A percentile compares a stretch with the other conserved stretches of the same genome.
Evolutionary conservation across 345 rosid genomes (phyloP).

Genomic region (Aegle marmelos): DNA sequence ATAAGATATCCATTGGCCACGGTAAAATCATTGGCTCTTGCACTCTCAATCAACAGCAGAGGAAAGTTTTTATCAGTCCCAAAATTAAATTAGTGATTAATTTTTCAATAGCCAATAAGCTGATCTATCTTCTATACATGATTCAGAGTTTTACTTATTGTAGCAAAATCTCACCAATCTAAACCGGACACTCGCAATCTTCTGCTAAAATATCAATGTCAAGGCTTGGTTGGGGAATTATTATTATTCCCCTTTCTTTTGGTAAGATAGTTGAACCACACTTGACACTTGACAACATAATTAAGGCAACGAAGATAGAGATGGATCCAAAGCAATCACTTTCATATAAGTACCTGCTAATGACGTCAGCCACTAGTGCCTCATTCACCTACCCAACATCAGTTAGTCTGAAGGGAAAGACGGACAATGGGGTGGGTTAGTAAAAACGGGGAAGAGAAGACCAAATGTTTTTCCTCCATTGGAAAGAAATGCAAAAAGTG

Average conservation of each 20-base stretch:
- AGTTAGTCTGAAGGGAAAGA: not conserved
- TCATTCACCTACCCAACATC: not conserved
- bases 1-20: not conserved
- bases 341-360: not conserved
- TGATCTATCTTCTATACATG: not conserved
- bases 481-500: not conserved
- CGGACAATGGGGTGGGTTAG: not conserved
- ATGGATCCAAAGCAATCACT: slow-evolving; percentile 8
- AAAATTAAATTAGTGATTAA: not conserved
- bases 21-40: not conserved
- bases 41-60: not conserved
- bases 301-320: not conserved
- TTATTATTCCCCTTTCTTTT: not conserved
- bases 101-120: not conserved
- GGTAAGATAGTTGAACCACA: slow-evolving; percentile 21
- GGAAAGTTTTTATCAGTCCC: not conserved
- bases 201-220: not conserved
- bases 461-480: not conserved
- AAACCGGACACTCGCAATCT: not conserved
- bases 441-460: too few species aligned
- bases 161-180: not conserved
- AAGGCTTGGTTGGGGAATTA: not conserved
- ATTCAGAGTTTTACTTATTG: not conserved
- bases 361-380: not conserved
- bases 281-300: too few species aligned